Conservation (phyloP, 805 yeast genomes). For the Saccharomycopsis babjevae region DNA sequence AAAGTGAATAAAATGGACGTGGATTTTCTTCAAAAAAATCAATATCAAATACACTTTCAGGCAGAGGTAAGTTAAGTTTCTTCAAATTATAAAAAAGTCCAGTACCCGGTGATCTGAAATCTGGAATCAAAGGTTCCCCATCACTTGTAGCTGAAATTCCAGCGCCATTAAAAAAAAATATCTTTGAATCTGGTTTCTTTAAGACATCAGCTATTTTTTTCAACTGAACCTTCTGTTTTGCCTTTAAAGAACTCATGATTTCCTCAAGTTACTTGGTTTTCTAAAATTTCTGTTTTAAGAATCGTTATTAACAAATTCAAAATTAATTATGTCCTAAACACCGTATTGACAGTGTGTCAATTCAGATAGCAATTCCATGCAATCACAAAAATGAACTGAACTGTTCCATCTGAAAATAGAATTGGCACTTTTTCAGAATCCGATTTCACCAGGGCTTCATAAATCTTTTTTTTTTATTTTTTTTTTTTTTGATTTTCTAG, state of each 20-base stretch:
- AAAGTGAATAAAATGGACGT: constrained; percentile 73
- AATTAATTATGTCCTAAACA: background rate
- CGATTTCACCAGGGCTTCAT: background rate
- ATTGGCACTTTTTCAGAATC: too few relatives aligned
- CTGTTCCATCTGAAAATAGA: too few relatives aligned
- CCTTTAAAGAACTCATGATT: background rate
- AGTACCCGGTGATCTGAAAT: constrained; percentile 84
- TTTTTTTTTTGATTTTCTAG: background rate
- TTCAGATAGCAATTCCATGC: background rate
- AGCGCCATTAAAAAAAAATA: constrained; percentile 77
- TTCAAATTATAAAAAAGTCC: constrained; percentile 77
- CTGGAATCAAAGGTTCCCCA: constrained; percentile 41
- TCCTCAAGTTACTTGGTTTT: too few relatives aligned
- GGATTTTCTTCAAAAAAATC: constrained; percentile 71
- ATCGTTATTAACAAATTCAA: too few relatives aligned
- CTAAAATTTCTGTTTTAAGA: background rate
- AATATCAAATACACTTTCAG: constrained; percentile 93
- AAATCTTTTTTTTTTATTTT: background rate
- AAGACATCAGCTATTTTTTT: constrained; percentile 7
- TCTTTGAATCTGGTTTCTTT: constrained; percentile 26
- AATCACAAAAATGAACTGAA: too few relatives aligned
- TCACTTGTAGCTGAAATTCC: constrained; percentile 87
- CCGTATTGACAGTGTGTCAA: background rate
- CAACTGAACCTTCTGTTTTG: background rate
- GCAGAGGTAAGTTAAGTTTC: constrained; percentile 69